Base-by-base conservation (phyloP, 2,329 filamentous ascomycete genomes). In the Aurifilum marmelostoma region DNA sequence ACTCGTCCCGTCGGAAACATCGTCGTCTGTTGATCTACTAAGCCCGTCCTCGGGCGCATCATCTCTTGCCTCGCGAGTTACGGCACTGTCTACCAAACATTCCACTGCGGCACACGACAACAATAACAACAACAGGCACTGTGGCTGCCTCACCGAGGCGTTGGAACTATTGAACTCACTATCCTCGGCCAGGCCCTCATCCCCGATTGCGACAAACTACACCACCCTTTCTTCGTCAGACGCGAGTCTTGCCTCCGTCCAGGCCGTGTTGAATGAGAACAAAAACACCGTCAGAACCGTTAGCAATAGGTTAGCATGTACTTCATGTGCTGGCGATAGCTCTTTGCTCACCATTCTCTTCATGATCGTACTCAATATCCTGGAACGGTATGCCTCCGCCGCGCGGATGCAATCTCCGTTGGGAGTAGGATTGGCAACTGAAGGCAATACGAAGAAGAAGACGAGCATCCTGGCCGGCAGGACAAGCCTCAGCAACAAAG, bases 311-410 rank as follows among this genome's bases (percentile, higher is more conserved):
- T 73, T 80, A 32, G 65, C 75, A 59, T 79, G 78, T 50, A 11
- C 41, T 59, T 71, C 76, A 1, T 80, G 79, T 67, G 69, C 72
- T 3, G 63, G 52, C 16, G 63, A 78, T 14, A 71, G 69, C 27
- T 79, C 76, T 61, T 67, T 78, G 34, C 73, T 78, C 8, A 71
- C 72, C 8, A 73, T 79, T 5, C 63, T 79, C 39, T 76, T 76
- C 16, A 71, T 79, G 52, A 74, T 79, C 34, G 70, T 77, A 5
- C 75, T 79, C 70, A 78, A 78, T 65, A 71, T 78, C 1, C 65
- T 80, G 29, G 75, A 70, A 27, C 73, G 74, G 47, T 80, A 79
- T 64, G 72, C 74, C 2, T 61, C 47, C 2, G 63, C 63, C 12
- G 47, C 63, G 21, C 18, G 12, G 16, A 39, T 50, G 18, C 61